Conservation (phyloP, 2,329 filamentous ascomycete species). For the Ophiostoma piceae region DNA sequence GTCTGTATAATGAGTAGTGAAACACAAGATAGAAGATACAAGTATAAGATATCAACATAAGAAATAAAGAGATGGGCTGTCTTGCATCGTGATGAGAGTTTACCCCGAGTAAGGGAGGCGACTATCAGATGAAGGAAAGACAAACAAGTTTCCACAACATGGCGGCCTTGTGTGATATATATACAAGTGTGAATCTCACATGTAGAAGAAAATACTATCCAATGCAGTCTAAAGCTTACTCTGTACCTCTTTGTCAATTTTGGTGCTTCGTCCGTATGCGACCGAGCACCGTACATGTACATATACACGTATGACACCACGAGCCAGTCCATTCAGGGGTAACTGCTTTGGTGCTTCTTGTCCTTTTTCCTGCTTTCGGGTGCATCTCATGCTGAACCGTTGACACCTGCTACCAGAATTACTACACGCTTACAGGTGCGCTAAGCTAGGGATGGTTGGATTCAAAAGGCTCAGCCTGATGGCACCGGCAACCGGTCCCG, state of each 20-base stretch:
- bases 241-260: background rate
- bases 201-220: background rate
- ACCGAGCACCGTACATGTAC: background rate
- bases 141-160: background rate
- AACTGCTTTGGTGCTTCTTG: background rate
- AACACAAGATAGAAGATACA: background rate
- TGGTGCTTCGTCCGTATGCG: background rate
- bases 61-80: background rate
- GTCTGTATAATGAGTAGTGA: background rate
- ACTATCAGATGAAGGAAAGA: background rate
- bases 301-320: background rate
- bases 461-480: background rate
- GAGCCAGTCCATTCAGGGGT: conserved; percentile 4
- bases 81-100: background rate
- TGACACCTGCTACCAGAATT: background rate
- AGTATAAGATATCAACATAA: background rate
- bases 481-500: background rate
- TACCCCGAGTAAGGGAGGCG: background rate
- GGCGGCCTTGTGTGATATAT: background rate
- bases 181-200: background rate
- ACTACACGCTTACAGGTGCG: background rate
- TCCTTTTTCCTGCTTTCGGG: background rate
- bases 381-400: background rate
- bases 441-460: background rate
- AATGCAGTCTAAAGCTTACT: background rate